Base-by-base conservation (phyloP, 2,329 filamentous ascomycete species). In the Aspergillus luchuensis region DNA sequence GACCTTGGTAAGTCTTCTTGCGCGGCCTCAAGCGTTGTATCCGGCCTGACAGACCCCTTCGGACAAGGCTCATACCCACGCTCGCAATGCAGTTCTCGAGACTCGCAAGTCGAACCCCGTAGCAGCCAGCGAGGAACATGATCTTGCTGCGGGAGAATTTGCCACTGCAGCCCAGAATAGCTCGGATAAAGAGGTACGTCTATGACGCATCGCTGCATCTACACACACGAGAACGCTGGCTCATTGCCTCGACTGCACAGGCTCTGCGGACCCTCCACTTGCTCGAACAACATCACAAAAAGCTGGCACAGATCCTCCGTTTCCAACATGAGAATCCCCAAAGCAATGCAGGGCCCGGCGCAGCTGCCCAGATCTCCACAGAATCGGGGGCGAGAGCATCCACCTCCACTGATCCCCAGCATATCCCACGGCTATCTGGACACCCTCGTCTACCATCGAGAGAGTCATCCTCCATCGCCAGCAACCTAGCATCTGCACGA, bases 131-230 rank as follows among this genome's bases (percentile, higher is more conserved):
- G 90, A 90, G 71, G 91, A 97, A 76, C 94, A 98, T 78, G 88
- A 93, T 56, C 83, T 91, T 59, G 95, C 95, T 39, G 94, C 95
- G 2, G 89, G 88, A 65, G 91, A 97, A 74, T 98, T 97, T 75
- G 89, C 91, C 62, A 89, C 89, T 62, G 93, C 92, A 30, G 88
- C 91, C n/a, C 85, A 87, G 63, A 84, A 79, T 51, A 96, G 91
- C 7, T 76, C 77, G n/a, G 85, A 89, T 71, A 74, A 73, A 4
- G 85, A 87, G 76, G 85, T 85, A 70, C 56, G 64, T 66, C n/a
- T 36, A 41, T 36, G 30, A 43, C 13, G 60, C 13, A 4, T 38
- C 57, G 23, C 30, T 19, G 36, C 38, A 39, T 47, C 8, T 51
- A 21, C 17, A 54, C 43, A 36, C 41, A 17, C 28, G 1, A 41